phyloP scores from a whole-genome alignment of 2,329 filamentous ascomycete genomes.

The Aspergillus pseudoglaucus region DNA sequence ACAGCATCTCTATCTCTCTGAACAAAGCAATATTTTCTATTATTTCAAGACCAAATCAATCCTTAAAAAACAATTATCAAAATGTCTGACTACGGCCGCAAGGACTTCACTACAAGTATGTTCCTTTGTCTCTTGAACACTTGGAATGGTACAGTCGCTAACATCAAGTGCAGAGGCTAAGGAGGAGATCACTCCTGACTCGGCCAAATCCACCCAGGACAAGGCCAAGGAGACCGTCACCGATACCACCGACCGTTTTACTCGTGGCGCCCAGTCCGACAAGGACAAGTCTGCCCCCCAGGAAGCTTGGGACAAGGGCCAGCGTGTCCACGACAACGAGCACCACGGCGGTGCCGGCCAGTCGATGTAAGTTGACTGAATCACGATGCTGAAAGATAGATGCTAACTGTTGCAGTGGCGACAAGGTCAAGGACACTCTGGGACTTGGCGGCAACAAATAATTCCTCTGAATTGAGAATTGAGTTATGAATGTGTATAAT shows the following conservation, averaged over 20 bases:
- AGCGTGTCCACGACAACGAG: constrained; percentile 40
- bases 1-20: too few relatives aligned
- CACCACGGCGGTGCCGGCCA: constrained; percentile 31
- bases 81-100: constrained; percentile 59
- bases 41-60: too few relatives aligned
- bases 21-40: too few relatives aligned
- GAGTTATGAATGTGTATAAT: constrained; percentile 5
- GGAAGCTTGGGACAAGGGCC: constrained; percentile 45
- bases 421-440: constrained; percentile 40
- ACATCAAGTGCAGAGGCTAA: constrained; percentile 43
- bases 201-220: constrained; percentile 55
- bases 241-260: constrained; percentile 49
- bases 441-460: constrained; percentile 30
- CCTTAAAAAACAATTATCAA: constrained; percentile 22
- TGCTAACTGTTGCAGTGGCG: constrained; percentile 21
- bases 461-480: background rate
- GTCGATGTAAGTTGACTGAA: constrained; percentile 40
- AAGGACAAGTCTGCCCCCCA: constrained; percentile 50
- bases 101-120: constrained; percentile 51
- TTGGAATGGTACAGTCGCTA: too few relatives aligned
- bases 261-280: constrained; percentile 48
- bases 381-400: too few relatives aligned
- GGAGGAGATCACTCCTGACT: constrained; percentile 54
- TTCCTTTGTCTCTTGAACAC: too few relatives aligned
- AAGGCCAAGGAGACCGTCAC: constrained; percentile 52